Evolutionary conservation across 2,329 filamentous ascomycete species (phyloP).

Genomic region (Diaporthe sp.): DNA sequence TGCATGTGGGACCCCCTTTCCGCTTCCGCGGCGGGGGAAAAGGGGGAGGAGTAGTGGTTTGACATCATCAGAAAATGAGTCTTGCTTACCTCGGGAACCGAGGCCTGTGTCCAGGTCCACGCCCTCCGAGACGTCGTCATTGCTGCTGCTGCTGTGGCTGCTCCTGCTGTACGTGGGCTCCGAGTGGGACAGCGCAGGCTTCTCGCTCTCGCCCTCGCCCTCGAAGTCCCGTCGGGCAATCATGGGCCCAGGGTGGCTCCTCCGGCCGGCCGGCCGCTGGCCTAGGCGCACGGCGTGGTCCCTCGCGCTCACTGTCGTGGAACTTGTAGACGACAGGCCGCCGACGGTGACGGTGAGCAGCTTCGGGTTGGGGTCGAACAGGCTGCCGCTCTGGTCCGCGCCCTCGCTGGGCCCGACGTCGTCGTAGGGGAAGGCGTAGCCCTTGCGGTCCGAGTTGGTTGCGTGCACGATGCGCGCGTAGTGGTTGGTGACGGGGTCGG

Average conservation of each 20-base stretch:
- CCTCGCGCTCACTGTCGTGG: constrained; percentile 31
- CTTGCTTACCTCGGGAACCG: constrained; percentile 25
- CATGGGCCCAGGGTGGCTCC: background rate
- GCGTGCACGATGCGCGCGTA: constrained; percentile 76
- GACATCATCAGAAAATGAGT: background rate
- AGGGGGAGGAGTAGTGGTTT: background rate
- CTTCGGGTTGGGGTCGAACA: constrained; percentile 69
- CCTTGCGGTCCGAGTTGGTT: constrained; percentile 68
- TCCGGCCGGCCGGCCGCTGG: constrained; percentile 33
- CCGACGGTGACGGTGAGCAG: constrained; percentile 71
- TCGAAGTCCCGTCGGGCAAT: background rate
- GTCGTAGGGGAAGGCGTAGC: constrained; percentile 81
- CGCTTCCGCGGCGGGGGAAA: background rate
- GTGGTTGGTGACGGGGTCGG: constrained; percentile 71
- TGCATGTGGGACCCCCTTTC: background rate
- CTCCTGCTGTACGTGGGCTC: background rate
- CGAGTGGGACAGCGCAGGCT: constrained; percentile 23
- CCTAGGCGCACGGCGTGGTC: constrained; percentile 33
- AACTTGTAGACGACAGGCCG: constrained; percentile 47
- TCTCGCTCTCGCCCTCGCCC: constrained; percentile 37
- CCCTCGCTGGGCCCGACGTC: constrained; percentile 71
- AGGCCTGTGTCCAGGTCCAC: constrained; percentile 41
- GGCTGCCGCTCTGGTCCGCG: constrained; percentile 72
- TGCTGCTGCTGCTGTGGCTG: background rate
- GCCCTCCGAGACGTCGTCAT: constrained; percentile 27